Base-by-base conservation (phyloP, 2,329 filamentous ascomycete species). In the Chaetothyriales sp. region DNA sequence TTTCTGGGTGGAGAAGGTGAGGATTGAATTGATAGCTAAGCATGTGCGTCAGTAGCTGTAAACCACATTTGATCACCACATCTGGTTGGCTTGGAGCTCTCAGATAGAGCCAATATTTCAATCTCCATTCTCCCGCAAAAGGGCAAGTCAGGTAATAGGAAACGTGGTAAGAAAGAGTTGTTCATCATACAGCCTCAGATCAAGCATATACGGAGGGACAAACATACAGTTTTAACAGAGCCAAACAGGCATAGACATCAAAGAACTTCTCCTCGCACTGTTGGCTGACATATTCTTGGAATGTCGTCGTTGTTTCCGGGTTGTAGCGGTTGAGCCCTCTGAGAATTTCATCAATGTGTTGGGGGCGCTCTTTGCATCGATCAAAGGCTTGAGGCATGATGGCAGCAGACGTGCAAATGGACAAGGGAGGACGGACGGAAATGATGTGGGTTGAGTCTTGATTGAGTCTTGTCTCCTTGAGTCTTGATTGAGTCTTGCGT, bases 261-360 rank as follows among this genome's bases (percentile, higher is more conserved):
- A 88, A 89, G 63, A 85, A 89, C 73, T 89, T 85, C 70, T 86
- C 83, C 72, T 97, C 90, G 77, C 92, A 98, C 74, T 98, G 92
- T 71, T 89, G 83, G 66, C 80, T 78, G 58, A 98, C 84, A 72
- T 98, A 98, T 69, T 87, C 85, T 77, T 98, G 90, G 70, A 98
- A 92, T 60, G 86, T 78, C 57, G 81, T 80, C 48, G 94, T 94
- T 49, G 92, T 95, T 76, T 98, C 92, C 44, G 92, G 92, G 72
- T 98, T 98, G 77, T 98, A 98, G 66, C 92, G 81, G 73, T 98
- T 92, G 59, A 98, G 86, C 63, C 92, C 90, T 73, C 90, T 95
- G 67, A 98, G 88, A 66, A 98, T 95, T 70, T 75, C 77, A 67
- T 88, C 85, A 71, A 98, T 94, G 70, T 92, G 83, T 62, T 92